Evolutionary conservation across 2,329 filamentous ascomycete species (phyloP).

Genomic region (Cordyceps sp.): DNA sequence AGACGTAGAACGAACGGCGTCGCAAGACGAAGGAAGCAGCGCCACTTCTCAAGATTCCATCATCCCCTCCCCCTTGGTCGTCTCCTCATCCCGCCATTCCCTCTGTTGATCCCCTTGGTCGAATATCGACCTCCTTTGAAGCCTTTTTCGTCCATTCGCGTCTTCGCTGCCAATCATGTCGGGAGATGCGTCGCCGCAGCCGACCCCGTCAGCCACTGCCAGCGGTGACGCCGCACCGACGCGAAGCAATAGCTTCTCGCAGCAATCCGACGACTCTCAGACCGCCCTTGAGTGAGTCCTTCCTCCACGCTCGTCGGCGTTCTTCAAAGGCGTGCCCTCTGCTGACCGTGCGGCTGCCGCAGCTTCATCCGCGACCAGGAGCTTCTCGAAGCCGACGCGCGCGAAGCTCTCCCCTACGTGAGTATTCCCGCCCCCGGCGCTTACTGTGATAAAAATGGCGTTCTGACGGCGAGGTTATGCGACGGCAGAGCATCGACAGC

Average conservation of each 20-base stretch:
- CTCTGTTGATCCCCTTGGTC: too few relatives aligned
- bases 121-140: too few relatives aligned
- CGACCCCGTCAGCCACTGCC: conserved; percentile 7
- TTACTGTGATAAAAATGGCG: background rate
- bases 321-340: conserved; percentile 7
- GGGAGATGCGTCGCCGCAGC: conserved; percentile 18
- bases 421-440: conserved; percentile 10
- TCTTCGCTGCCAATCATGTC: conserved; percentile 13
- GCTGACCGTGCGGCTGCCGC: background rate
- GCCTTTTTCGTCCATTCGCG: too few relatives aligned
- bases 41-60: too few relatives aligned
- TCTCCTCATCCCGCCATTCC: too few relatives aligned
- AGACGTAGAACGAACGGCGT: too few relatives aligned
- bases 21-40: too few relatives aligned
- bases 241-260: conserved; percentile 43
- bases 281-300: conserved; percentile 49
- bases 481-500: conserved; percentile 65
- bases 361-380: conserved; percentile 84
- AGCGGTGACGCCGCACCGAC: conserved; percentile 9
- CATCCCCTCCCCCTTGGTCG: too few relatives aligned
- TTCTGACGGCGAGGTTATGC: background rate
- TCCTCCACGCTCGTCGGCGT: background rate
- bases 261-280: conserved; percentile 45
- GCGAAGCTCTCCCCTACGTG: conserved; percentile 87
- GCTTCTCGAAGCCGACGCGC: conserved; percentile 82